Evolutionary conservation across 2,329 filamentous ascomycete genomes (phyloP), one percentile per base, ranked within the genome.

Genomic region (Calycina marina): DNA sequence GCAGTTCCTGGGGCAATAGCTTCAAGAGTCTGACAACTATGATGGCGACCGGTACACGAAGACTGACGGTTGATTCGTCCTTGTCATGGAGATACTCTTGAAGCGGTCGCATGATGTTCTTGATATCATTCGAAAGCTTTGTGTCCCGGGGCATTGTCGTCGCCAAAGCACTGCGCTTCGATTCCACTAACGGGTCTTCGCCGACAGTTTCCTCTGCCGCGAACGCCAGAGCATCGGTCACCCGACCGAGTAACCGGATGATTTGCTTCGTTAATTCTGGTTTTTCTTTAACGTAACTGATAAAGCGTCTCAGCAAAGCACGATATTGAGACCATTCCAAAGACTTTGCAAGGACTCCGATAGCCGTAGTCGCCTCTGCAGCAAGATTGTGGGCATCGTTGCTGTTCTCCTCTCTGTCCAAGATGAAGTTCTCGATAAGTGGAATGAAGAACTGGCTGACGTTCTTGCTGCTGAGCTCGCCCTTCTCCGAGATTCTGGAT

Each of bases 281-380:
- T 51, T 86, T 88, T 28, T 72, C 77, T 46, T 74, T 71, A 39
- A 96, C 66, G 49, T 90, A 92, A 31, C 77, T 70, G 36, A 84
- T 78, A 48, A 90, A 96, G 37, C 85, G 71, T 48, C 80, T 75
- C 41, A 98, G 69, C 10, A 88, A 74, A 5, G 81, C 79, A 25
- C 83, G 75, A 58, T 88, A 96, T 45, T 93, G 85, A 24, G 75
- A 77, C 86, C 88, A 96, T 48, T 90, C 83, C 10, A 98, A 58
- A 38, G 75, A 83, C 39, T 71, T 65, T 4, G 80, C 74, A 35
- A 98, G 56, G 15, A 68, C 65, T 2, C 81, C 77, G 37, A 98
- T 77, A 0, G 85, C 79, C 6, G 67, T 71, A n/a, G 85, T 78
- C 4, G 88, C 77, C 54, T 94, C 84, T 11, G 85, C 84, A 30